phyloP scores from a whole-genome alignment of 768 basidiomycete genomes.

The Kwoniella shandongensis region DNA sequence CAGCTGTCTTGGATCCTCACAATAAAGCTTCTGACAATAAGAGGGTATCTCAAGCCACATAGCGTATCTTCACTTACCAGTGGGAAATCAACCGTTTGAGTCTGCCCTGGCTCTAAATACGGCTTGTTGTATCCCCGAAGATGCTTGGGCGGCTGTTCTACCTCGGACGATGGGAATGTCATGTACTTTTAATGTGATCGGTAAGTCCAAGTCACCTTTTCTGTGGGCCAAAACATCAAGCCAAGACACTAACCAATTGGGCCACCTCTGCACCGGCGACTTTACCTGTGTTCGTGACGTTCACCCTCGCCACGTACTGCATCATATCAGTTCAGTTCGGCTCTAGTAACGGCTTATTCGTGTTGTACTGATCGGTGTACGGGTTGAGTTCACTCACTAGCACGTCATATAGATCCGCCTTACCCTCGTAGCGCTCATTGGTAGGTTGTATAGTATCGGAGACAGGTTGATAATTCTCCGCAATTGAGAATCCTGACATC shows the following conservation, averaged over 20 bases:
- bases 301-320: conserved; percentile 41
- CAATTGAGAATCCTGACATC: conserved; percentile 36
- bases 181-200: conserved; percentile 38
- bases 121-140: conserved; percentile 52
- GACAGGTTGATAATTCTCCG: conserved; percentile 29
- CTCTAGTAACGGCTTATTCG: too few relatives aligned
- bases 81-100: conserved; percentile 39
- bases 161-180: conserved; percentile 40
- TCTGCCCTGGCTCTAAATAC: conserved; percentile 39
- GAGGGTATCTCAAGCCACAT: too few relatives aligned
- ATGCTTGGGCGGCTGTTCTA: conserved; percentile 48
- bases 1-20: too few relatives aligned
- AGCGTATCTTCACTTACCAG: too few relatives aligned
- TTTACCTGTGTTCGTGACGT: conserved; percentile 53
- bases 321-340: conserved; percentile 1
- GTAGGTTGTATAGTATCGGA: conserved; percentile 49
- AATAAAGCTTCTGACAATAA: too few relatives aligned
- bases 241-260: conserved; percentile 48
- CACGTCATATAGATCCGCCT: conserved; percentile 47
- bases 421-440: conserved; percentile 48
- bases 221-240: background rate
- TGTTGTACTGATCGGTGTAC: too few relatives aligned
- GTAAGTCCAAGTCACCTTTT: background rate
- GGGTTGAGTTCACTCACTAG: conserved; percentile 31
- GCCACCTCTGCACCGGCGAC: conserved; percentile 51